Conservation (phyloP, 1,284 basidiomycete species). For the Rhodofomes roseus region DNA sequence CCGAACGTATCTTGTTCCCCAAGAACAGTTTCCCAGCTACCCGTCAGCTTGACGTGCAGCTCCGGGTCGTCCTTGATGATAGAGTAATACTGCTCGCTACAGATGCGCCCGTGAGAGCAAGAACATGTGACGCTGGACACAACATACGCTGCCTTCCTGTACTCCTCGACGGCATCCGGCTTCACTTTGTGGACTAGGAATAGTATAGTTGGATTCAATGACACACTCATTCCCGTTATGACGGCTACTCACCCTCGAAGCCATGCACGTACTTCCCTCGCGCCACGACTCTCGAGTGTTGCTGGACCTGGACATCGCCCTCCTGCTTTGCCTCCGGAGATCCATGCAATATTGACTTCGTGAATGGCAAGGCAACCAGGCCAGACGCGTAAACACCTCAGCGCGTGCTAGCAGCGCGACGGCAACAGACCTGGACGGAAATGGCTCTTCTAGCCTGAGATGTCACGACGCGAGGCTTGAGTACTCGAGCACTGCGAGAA, state of each 20-base stretch:
- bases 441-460: constrained; percentile 41
- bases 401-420: constrained; percentile 9
- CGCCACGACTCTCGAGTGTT: constrained; percentile 83
- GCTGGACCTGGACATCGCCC: constrained; percentile 70
- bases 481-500: constrained; percentile 24
- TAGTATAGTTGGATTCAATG: background rate
- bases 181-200: constrained; percentile 75
- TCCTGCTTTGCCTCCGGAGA: constrained; percentile 82
- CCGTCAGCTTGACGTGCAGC: constrained; percentile 82
- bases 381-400: background rate
- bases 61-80: constrained; percentile 70
- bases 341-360: constrained; percentile 54
- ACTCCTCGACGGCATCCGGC: constrained; percentile 75
- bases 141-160: constrained; percentile 84
- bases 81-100: constrained; percentile 77
- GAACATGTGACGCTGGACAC: constrained; percentile 1
- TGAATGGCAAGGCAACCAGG: background rate
- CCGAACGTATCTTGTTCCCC: constrained; percentile 86
- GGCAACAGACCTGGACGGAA: constrained; percentile 52
- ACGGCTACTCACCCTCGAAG: constrained; percentile 69
- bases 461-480: constrained; percentile 23
- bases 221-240: constrained; percentile 1
- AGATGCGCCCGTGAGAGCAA: constrained; percentile 3
- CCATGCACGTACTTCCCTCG: constrained; percentile 87
- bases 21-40: constrained; percentile 86